Percentiles rank a stretch among this genome's conserved stretches.
These are phyloP conservation scores for Medicago lupulina DNA, from an alignment of 306 rosid genomes.

Conservation along the genomic window DNA sequence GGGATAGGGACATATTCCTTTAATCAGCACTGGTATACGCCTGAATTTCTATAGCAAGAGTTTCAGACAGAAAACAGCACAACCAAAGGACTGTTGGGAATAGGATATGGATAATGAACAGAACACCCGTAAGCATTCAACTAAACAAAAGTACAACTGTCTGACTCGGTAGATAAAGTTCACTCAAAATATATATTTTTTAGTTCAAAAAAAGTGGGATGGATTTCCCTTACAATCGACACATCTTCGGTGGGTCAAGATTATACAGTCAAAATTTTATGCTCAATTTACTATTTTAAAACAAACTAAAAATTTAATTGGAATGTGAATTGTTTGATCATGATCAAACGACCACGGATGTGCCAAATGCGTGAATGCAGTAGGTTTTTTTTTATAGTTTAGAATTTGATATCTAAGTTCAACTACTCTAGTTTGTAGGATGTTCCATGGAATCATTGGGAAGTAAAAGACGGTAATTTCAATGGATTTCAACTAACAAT, in stretches of 20 bases:
- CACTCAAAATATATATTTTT: not conserved
- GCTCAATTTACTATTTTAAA: too few species aligned
- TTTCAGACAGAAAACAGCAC: not conserved
- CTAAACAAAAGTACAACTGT: not conserved
- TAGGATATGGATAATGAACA: conserved; percentile 28
- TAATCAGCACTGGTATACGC: not conserved
- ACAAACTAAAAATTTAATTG: too few species aligned
- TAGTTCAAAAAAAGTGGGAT: not conserved
- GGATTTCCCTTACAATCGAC: not conserved
- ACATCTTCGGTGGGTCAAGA: too few species aligned
- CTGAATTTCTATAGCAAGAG: not conserved
- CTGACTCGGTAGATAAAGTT: not conserved
- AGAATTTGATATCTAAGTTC: not conserved
- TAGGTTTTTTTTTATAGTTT: too few species aligned
- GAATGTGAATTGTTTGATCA: too few species aligned
- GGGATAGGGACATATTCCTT: conserved; percentile 45
- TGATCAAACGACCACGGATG: too few species aligned
- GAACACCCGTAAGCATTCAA: not conserved
- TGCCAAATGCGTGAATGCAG: too few species aligned
- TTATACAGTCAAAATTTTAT: too few species aligned
- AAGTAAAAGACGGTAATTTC: too few species aligned
- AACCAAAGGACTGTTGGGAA: not conserved
- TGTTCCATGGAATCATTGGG: too few species aligned
- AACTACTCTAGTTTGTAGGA: not conserved
- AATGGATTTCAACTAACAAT: too few species aligned